A percentile compares a stretch with the other conserved stretches of the same genome.
Evolutionary conservation across 2,329 filamentous ascomycete species (phyloP).

Genomic region (Onygenales sp.): DNA sequence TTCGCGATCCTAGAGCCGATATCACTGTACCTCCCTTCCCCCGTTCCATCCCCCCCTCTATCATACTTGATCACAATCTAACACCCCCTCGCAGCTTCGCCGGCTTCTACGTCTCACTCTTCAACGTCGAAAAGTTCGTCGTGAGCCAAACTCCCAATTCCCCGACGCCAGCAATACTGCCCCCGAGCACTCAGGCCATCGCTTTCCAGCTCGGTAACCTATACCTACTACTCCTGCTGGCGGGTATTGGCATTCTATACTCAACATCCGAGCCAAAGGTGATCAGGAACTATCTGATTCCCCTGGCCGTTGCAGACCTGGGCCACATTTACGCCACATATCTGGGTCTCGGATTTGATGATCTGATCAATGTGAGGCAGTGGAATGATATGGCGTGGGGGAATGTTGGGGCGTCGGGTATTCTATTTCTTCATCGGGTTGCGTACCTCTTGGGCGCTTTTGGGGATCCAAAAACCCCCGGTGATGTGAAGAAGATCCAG

Average conservation of each 20-base stretch:
- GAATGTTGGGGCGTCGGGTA: constrained; percentile 57
- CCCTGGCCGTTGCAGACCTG: constrained; percentile 55
- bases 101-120: constrained; percentile 49
- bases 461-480: constrained; percentile 32
- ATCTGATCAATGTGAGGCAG: constrained; percentile 41
- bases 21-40: constrained; percentile 39
- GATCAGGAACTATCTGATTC: constrained; percentile 57
- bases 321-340: constrained; percentile 57
- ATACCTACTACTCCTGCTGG: constrained; percentile 56
- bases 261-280: constrained; percentile 56
- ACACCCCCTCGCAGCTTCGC: constrained; percentile 39
- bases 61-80: constrained; percentile 6
- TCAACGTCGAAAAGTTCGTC: constrained; percentile 54
- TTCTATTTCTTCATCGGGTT: constrained; percentile 48
- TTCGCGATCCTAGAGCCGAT: constrained; percentile 62
- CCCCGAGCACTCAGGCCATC: constrained; percentile 41
- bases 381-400: constrained; percentile 69
- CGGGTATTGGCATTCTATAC: constrained; percentile 55
- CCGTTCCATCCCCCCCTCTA: neutral
- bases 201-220: constrained; percentile 61
- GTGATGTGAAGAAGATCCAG: constrained; percentile 14
- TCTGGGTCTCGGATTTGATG: constrained; percentile 47
- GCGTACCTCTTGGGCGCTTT: constrained; percentile 53
- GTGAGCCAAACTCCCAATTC: constrained; percentile 47
- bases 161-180: constrained; percentile 17